These are phyloP conservation scores for Stephanodiscus triporus DNA, from an alignment of 108 stramenopile species.

Conservation along the genomic window DNA sequence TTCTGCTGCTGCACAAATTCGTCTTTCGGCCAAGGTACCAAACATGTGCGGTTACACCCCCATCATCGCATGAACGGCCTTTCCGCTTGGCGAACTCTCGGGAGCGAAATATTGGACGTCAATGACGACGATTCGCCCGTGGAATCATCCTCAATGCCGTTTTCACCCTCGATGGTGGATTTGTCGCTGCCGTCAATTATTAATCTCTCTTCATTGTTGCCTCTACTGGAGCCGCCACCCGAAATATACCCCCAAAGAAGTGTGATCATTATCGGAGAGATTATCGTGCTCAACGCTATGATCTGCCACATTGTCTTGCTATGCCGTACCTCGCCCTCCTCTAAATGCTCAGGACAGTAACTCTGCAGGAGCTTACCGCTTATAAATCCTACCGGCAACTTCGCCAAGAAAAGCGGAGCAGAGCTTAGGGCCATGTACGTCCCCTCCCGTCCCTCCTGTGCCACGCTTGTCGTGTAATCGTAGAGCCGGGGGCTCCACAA, in stretches of 20 bases:
- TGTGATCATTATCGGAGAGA: constrained; percentile 64
- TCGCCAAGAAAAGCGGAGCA: constrained; percentile 83
- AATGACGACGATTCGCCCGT: constrained; percentile 11
- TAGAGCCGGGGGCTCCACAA: constrained; percentile 81
- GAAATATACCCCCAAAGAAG: constrained; percentile 70
- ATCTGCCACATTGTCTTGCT: constrained; percentile 83
- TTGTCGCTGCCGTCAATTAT: constrained; percentile 4
- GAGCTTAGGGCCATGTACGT: constrained; percentile 82
- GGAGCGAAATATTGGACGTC: constrained; percentile 40
- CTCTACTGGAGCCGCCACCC: constrained; percentile 27
- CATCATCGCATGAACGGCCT: neutral
- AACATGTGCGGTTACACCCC: neutral
- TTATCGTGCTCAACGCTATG: constrained; percentile 64
- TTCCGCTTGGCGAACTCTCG: constrained; percentile 26
- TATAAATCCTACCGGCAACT: constrained; percentile 80
- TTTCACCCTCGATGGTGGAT: constrained; percentile 8
- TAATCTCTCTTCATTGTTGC: constrained; percentile 19
- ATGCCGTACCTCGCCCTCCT: constrained; percentile 56
- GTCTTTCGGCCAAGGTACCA: neutral
- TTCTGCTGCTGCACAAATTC: neutral
- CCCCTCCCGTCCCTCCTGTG: constrained; percentile 78
- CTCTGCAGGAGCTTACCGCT: constrained; percentile 67
- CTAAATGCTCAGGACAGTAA: constrained; percentile 66
- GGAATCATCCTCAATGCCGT: constrained; percentile 19
- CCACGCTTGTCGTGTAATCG: constrained; percentile 79